Percentiles rank a stretch among this genome's conserved stretches.
Evolutionary conservation across 2,329 filamentous ascomycete species (phyloP).

Genomic region (Trichoderma sp.): DNA sequence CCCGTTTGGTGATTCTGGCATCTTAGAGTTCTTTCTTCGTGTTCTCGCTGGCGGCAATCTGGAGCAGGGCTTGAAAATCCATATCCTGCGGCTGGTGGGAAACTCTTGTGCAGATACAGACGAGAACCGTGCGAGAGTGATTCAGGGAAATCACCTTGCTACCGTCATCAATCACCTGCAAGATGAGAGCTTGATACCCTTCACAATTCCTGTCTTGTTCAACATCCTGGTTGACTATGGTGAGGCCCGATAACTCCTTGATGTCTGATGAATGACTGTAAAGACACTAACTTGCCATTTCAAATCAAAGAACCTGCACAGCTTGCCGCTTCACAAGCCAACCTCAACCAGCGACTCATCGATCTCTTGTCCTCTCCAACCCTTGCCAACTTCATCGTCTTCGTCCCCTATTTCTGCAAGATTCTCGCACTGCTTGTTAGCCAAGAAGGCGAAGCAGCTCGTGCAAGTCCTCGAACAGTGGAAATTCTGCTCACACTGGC

Average conservation of each 20-base stretch:
- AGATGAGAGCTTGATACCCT: slow-evolving; percentile 47
- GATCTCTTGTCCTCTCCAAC: slow-evolving; percentile 47
- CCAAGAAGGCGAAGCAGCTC: slow-evolving; percentile 48
- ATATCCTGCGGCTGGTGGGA: slow-evolving; percentile 56
- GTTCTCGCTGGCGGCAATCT: slow-evolving; percentile 41
- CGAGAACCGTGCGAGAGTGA: slow-evolving; percentile 56
- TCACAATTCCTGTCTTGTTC: slow-evolving; percentile 58
- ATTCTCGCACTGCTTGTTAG: slow-evolving; percentile 52
- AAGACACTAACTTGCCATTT: neutral
- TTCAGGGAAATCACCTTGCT: slow-evolving; percentile 47
- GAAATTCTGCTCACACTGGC: slow-evolving; percentile 51
- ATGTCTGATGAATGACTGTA: neutral
- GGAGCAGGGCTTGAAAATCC: slow-evolving; percentile 46
- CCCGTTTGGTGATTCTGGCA: slow-evolving; percentile 55
- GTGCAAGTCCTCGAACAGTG: slow-evolving; percentile 47
- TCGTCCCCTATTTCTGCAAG: slow-evolving; percentile 55
- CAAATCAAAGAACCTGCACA: slow-evolving; percentile 55
- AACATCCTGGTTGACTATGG: slow-evolving; percentile 64
- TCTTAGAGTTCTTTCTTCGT: slow-evolving; percentile 55
- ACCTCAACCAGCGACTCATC: slow-evolving; percentile 49
- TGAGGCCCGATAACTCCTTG: slow-evolving; percentile 32
- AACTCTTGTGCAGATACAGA: slow-evolving; percentile 64
- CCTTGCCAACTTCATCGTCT: slow-evolving; percentile 39
- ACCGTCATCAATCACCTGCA: slow-evolving; percentile 48
- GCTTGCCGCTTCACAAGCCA: slow-evolving; percentile 50